phyloP scores from a whole-genome alignment of 2,329 filamentous ascomycete genomes.

The Curvularia verruculosa region DNA sequence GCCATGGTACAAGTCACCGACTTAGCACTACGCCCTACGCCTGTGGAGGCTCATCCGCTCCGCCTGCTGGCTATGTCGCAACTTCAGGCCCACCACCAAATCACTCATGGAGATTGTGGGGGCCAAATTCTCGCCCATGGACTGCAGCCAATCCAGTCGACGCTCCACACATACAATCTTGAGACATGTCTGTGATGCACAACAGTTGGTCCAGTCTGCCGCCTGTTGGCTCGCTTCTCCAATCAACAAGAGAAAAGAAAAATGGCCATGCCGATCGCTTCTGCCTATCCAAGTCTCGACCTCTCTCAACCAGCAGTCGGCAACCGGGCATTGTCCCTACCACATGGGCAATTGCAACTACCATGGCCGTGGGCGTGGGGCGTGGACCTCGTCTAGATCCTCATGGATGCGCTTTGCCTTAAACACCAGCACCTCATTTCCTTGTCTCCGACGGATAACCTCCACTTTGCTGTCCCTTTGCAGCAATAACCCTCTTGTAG shows the following conservation, averaged over 20 bases:
- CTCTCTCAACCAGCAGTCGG: neutral
- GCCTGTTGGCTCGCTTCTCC: neutral
- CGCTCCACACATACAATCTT: neutral
- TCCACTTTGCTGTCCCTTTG: constrained; percentile 10
- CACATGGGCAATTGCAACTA: constrained; percentile 4
- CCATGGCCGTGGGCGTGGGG: constrained; percentile 4
- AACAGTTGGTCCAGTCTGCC: neutral
- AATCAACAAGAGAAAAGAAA: constrained; percentile 10
- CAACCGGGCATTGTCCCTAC: neutral
- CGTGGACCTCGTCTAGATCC: constrained; percentile 11
- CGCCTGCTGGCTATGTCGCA: constrained; percentile 5
- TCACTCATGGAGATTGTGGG: constrained; percentile 8
- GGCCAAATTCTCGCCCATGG: too few relatives aligned
- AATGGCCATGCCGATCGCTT: constrained; percentile 2
- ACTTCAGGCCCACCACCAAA: constrained; percentile 10
- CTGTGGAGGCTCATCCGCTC: constrained; percentile 21
- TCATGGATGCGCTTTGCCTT: constrained; percentile 8
- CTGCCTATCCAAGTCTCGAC: constrained; percentile 1
- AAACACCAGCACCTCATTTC: constrained; percentile 14
- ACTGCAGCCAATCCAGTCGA: neutral
- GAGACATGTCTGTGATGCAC: constrained; percentile 1
- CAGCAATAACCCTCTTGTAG: neutral
- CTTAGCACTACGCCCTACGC: constrained; percentile 23
- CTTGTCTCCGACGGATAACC: constrained; percentile 8
- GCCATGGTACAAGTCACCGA: constrained; percentile 8